Base-by-base conservation (phyloP, 805 yeast species). In the Lipomyces sp. region DNA sequence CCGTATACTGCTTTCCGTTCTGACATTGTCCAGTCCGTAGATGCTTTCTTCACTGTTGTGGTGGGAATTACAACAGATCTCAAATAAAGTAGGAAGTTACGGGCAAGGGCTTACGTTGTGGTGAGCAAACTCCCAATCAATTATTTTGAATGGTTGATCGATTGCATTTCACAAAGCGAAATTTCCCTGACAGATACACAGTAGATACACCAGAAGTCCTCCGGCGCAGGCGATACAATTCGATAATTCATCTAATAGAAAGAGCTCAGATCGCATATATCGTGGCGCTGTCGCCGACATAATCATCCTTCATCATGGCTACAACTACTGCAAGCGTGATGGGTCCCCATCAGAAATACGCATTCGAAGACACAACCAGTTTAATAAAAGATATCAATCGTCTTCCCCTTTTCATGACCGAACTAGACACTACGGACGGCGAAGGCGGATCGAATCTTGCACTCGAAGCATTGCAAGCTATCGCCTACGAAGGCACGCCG, bases 401-500 rank as follows among this genome's bases (percentile, higher is more conserved):
- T 73, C 79, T 92, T 76, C 99, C 99, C 7, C 90, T 95, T 72
- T 95, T 95, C 81, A 95, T 95, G 99, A 92, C 92, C 15, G 84
- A 89, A 72, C 79, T 92, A 18, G 96, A 90, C 73, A 90, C 86
- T 37, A 85, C 87, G 2, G 92, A 90, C 71, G 92, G 90, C 15
- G 87, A 84, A 3, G 91, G 90, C 57, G 94, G 92, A 39, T 89
- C 87, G 55, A 76, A 77, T 61, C 75, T 82, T 3, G 88, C 86
- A 60, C 79, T 95, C 18, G 98, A 94, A 75, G 99, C 99, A 0
- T 82, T 95, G 64, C 89, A 88, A 75, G 94, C 97, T 4, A 80
- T 95, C 72, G 97, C 96, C 0, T 92, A 91, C 75, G 99, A 95
- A 59, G 99, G 98, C 56, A 97, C 92, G 69, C 97, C 98, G 0